phyloP scores from a whole-genome alignment of 208 protist species.

The Leishmania tropica region DNA sequence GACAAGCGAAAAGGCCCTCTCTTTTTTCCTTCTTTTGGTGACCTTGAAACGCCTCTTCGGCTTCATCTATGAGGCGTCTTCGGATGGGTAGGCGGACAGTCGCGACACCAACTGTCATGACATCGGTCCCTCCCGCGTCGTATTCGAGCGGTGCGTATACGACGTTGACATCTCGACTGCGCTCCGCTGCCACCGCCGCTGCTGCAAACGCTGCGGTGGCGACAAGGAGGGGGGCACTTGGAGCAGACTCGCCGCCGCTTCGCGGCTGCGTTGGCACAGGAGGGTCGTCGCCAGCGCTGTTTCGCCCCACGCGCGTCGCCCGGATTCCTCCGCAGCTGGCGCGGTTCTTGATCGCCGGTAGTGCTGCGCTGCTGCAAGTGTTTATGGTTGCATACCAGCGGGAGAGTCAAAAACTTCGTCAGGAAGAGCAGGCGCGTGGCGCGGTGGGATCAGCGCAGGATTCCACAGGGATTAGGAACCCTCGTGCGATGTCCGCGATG shows the following conservation, averaged over 20 bases:
- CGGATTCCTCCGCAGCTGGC: constrained; percentile 64
- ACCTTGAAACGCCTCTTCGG: not conserved
- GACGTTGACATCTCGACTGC: constrained; percentile 12
- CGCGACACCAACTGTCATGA: not conserved
- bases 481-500: constrained; percentile 45
- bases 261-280: constrained; percentile 7
- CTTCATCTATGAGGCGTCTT: not conserved
- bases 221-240: not conserved
- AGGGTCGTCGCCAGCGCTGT: constrained; percentile 24
- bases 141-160: not conserved
- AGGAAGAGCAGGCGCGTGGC: constrained; percentile 19
- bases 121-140: not conserved
- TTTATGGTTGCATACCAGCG: constrained; percentile 61
- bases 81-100: not conserved
- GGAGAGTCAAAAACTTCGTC: constrained; percentile 41
- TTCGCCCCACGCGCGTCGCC: constrained; percentile 39
- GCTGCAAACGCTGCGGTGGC: not conserved
- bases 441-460: constrained; percentile 1
- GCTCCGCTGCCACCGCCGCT: not conserved
- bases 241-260: not conserved
- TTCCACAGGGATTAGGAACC: not conserved
- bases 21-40: not conserved
- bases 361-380: constrained; percentile 46
- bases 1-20: not conserved
- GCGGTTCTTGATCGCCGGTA: constrained; percentile 37